Evolutionary conservation across 2,329 filamentous ascomycete genomes (phyloP).

Genomic region (Coniella lustricola): DNA sequence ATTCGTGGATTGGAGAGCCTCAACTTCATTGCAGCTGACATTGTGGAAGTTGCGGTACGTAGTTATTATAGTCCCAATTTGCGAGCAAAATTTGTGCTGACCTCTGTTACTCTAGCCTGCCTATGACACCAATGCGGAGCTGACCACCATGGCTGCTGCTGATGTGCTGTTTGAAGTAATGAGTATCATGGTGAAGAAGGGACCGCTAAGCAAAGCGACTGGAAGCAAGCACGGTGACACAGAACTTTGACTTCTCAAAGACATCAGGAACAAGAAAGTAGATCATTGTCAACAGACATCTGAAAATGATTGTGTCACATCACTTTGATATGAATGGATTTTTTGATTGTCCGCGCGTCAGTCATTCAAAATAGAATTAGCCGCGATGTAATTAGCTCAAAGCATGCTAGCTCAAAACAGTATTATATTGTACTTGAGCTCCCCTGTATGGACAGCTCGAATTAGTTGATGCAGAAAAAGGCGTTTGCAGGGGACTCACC

Average conservation of each 20-base stretch:
- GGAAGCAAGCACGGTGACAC: too few species aligned
- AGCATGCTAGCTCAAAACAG: slow-evolving; percentile 8
- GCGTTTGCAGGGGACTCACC: slow-evolving; percentile 6
- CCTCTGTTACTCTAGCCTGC: slow-evolving; percentile 36
- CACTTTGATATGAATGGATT: too few species aligned
- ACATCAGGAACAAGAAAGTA: too few species aligned
- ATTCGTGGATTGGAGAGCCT: slow-evolving; percentile 61
- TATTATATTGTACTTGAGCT: slow-evolving; percentile 16
- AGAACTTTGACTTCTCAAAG: too few species aligned
- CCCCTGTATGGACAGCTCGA: slow-evolving; percentile 6
- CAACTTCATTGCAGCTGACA: slow-evolving; percentile 63
- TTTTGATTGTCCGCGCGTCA: too few species aligned
- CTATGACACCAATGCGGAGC: slow-evolving; percentile 66
- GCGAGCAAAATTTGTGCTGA: neutral
- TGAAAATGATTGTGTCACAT: too few species aligned
- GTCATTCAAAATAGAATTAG: too few species aligned
- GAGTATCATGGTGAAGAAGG: slow-evolving; percentile 76
- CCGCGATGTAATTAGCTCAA: too few species aligned
- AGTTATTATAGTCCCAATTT: slow-evolving; percentile 15
- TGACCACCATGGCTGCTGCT: slow-evolving; percentile 67
- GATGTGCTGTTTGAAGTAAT: slow-evolving; percentile 70
- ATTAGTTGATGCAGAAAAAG: neutral
- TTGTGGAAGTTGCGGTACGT: slow-evolving; percentile 60
- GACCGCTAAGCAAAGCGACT: slow-evolving; percentile 34
- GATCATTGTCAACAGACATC: too few species aligned